phyloP scores from a whole-genome alignment of 768 basidiomycete genomes.

The Lentinula guzmanii region DNA sequence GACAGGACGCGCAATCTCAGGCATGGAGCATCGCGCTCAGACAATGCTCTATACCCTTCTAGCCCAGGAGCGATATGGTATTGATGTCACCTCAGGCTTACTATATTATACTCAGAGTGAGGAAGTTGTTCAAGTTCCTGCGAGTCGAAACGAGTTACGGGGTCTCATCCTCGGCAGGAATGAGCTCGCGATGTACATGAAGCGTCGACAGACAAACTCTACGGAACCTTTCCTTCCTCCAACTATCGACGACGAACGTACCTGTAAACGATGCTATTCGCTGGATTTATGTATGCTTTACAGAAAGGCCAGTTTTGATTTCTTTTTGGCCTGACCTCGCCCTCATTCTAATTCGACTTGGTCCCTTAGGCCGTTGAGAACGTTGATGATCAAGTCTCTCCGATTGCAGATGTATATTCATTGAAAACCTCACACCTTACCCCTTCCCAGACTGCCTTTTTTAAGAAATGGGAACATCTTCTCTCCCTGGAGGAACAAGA shows the following conservation, averaged over 20 bases:
- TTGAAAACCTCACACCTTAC: conserved; percentile 81
- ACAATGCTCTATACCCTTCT: conserved; percentile 96
- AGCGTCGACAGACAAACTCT: conserved; percentile 30
- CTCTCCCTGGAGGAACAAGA: conserved; percentile 86
- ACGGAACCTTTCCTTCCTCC: conserved; percentile 70
- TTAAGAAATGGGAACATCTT: conserved; percentile 85
- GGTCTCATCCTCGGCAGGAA: conserved; percentile 81
- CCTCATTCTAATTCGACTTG: background rate
- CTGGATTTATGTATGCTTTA: conserved; percentile 92
- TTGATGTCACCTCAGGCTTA: conserved; percentile 74
- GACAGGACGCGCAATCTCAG: conserved; percentile 71
- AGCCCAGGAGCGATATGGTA: conserved; percentile 85
- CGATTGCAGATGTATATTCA: conserved; percentile 63
- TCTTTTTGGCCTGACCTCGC: background rate
- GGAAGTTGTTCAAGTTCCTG: conserved; percentile 78
- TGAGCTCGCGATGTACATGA: conserved; percentile 76
- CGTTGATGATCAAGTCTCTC: conserved; percentile 44
- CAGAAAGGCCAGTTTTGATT: conserved; percentile 53
- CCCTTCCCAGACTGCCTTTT: conserved; percentile 62
- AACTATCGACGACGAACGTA: conserved; percentile 75
- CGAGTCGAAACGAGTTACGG: conserved; percentile 75
- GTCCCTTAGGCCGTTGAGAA: conserved; percentile 59
- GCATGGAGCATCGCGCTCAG: conserved; percentile 94
- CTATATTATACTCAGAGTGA: conserved; percentile 94
- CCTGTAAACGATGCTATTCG: conserved; percentile 77